Percentiles rank a stretch among this genome's conserved stretches.
Conservation (phyloP, 2,329 filamentous ascomycete genomes). For the Colletotrichum ledebouriae region DNA sequence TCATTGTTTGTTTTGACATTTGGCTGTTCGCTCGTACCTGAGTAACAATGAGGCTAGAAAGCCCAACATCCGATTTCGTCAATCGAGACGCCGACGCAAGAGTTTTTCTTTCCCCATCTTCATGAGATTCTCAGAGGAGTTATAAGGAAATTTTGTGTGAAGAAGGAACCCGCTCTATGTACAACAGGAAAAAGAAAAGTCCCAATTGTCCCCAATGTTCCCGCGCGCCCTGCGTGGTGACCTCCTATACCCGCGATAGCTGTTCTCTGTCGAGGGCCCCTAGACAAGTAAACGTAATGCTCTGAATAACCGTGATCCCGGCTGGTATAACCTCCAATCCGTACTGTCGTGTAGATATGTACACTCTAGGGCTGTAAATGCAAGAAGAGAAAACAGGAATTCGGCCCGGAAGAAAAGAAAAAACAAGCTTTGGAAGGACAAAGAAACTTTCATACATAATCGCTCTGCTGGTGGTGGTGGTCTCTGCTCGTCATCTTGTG, state of each 20-base stretch:
- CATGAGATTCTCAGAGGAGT: too few species aligned
- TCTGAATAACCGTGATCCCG: conserved; percentile 27
- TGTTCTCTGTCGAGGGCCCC: not conserved
- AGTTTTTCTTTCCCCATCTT: not conserved
- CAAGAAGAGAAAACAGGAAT: conserved; percentile 1
- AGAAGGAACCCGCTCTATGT: conserved; percentile 15
- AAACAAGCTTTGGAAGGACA: conserved; percentile 22
- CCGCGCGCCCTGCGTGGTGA: conserved; percentile 20
- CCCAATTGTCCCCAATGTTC: not conserved
- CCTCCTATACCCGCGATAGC: not conserved
- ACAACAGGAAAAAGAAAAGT: not conserved
- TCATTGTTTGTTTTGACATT: conserved; percentile 15
- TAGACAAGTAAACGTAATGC: conserved; percentile 14
- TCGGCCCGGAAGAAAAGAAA: not conserved
- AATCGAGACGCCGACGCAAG: not conserved
- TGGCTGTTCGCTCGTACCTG: not conserved
- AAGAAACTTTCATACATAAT: conserved; percentile 3
- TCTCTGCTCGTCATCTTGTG: conserved; percentile 15
- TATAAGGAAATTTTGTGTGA: not conserved
- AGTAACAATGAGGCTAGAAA: not conserved
- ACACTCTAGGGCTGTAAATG: conserved; percentile 37
- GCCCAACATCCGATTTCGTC: not conserved
- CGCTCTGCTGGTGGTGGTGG: conserved; percentile 11
- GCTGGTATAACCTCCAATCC: conserved; percentile 40
- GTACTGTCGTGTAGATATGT: conserved; percentile 37